Evolutionary conservation across 1,284 basidiomycete species (phyloP).

Genomic region (Lignosus rhinocerotis): DNA sequence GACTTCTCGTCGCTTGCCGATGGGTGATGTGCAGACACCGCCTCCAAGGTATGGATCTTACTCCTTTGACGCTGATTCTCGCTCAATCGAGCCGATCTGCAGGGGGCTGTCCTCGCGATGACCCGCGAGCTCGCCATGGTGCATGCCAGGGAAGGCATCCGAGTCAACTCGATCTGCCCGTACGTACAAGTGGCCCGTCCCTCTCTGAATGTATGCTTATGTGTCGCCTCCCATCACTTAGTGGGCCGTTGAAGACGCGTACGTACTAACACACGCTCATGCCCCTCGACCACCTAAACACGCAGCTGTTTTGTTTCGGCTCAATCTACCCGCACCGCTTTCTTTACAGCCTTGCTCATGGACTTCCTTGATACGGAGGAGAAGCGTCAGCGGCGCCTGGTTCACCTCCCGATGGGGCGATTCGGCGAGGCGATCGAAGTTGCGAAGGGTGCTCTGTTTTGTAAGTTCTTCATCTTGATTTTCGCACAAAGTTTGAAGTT

Average conservation of each 20-base stretch:
- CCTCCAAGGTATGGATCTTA: constrained; percentile 63
- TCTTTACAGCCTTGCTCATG: constrained; percentile 83
- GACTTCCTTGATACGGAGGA: constrained; percentile 97
- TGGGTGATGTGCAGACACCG: constrained; percentile 60
- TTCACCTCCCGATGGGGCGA: constrained; percentile 94
- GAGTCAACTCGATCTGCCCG: constrained; percentile 95
- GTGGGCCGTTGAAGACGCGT: constrained; percentile 92
- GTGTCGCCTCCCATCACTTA: constrained; percentile 33
- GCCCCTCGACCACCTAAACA: background rate
- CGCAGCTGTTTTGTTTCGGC: background rate
- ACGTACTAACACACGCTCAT: constrained; percentile 32
- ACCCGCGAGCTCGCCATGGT: constrained; percentile 96
- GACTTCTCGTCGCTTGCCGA: background rate
- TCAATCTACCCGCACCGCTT: background rate
- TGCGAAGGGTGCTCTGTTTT: constrained; percentile 88
- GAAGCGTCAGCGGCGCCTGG: constrained; percentile 87
- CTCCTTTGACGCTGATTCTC: background rate
- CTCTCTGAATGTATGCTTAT: constrained; percentile 1
- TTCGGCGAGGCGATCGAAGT: constrained; percentile 97
- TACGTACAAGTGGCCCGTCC: constrained; percentile 43
- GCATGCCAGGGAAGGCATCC: constrained; percentile 94
- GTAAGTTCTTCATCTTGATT: constrained; percentile 45
- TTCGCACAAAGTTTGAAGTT: background rate
- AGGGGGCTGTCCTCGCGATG: constrained; percentile 98
- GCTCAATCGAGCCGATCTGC: background rate